Evolutionary conservation across 2,329 filamentous ascomycete genomes (phyloP).

Genomic region (Aspergillus terreus): DNA sequence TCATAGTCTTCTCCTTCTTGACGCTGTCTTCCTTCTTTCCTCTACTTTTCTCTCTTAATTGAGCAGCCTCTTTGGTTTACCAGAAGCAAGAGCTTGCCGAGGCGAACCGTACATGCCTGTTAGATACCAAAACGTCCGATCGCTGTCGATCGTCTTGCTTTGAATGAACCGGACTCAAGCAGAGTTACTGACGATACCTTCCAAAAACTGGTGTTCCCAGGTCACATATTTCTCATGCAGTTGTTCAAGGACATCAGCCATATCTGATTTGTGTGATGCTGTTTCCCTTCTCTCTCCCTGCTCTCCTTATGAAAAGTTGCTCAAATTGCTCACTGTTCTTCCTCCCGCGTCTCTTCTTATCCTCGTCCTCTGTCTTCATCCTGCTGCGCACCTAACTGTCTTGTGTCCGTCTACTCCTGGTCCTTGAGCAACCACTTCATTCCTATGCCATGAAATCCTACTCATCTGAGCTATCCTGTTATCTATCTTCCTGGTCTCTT

Average conservation of each 20-base stretch:
- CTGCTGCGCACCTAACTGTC: slow-evolving; percentile 10
- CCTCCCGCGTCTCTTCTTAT: slow-evolving; percentile 6
- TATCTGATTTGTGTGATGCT: slow-evolving; percentile 3
- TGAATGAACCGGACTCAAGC: slow-evolving; percentile 18
- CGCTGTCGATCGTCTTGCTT: slow-evolving; percentile 14
- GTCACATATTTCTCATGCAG: neutral
- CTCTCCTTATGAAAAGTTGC: neutral
- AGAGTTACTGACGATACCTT: slow-evolving; percentile 7
- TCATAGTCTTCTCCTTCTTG: slow-evolving; percentile 15
- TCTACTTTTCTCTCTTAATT: slow-evolving; percentile 15
- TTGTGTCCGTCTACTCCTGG: slow-evolving; percentile 11
- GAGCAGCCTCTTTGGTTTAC: slow-evolving; percentile 19
- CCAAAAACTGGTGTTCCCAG: slow-evolving; percentile 8
- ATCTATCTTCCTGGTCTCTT: slow-evolving; percentile 11
- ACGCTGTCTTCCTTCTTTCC: slow-evolving; percentile 18
- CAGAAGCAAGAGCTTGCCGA: slow-evolving; percentile 24
- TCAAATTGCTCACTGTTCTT: slow-evolving; percentile 10
- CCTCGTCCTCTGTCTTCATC: slow-evolving; percentile 1
- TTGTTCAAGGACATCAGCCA: neutral
- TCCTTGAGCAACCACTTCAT: slow-evolving; percentile 8
- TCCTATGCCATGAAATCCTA: slow-evolving; percentile 7
- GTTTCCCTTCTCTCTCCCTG: slow-evolving; percentile 3
- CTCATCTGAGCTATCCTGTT: slow-evolving; percentile 11
- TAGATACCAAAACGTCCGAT: slow-evolving; percentile 21
- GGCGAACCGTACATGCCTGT: slow-evolving; percentile 19